Evolutionary conservation across 768 basidiomycete species (phyloP).

Genomic region (Amanita exitialis): DNA sequence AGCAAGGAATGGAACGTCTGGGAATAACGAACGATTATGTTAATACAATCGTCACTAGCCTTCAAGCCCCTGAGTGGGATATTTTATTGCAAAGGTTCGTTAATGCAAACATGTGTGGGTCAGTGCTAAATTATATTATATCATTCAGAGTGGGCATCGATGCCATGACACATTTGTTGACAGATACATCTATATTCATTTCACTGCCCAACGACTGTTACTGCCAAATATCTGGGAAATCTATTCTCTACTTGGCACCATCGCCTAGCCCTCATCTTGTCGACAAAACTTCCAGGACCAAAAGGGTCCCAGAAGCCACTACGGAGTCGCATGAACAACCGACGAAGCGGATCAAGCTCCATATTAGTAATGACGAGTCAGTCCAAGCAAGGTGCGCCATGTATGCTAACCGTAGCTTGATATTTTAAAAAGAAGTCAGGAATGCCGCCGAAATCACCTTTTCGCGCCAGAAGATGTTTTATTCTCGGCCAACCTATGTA

Average conservation of each 20-base stretch:
- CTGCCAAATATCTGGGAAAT: conserved; percentile 73
- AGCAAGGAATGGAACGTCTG: conserved; percentile 25
- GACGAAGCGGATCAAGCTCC: neutral
- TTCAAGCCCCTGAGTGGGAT: conserved; percentile 62
- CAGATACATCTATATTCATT: conserved; percentile 65
- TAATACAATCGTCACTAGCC: conserved; percentile 65
- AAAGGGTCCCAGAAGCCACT: neutral
- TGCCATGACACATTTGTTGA: conserved; percentile 69
- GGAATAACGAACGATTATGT: conserved; percentile 51
- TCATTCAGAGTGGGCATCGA: conserved; percentile 63
- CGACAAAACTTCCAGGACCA: neutral
- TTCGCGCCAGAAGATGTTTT: conserved; percentile 52
- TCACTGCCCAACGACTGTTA: conserved; percentile 76
- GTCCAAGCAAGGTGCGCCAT: neutral
- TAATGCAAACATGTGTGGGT: neutral
- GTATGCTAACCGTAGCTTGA: neutral
- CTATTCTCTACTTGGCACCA: conserved; percentile 34
- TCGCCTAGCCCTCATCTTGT: conserved; percentile 14
- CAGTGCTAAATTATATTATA: neutral
- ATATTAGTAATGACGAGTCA: neutral
- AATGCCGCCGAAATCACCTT: conserved; percentile 40
- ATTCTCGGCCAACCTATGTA: conserved; percentile 47
- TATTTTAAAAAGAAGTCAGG: conserved; percentile 19
- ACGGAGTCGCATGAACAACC: neutral
- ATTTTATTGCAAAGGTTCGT: conserved; percentile 48